Evolutionary conservation across 2,329 filamentous ascomycete species (phyloP), one percentile per base, ranked within the genome.

Genomic region (Fusarium virguliforme): DNA sequence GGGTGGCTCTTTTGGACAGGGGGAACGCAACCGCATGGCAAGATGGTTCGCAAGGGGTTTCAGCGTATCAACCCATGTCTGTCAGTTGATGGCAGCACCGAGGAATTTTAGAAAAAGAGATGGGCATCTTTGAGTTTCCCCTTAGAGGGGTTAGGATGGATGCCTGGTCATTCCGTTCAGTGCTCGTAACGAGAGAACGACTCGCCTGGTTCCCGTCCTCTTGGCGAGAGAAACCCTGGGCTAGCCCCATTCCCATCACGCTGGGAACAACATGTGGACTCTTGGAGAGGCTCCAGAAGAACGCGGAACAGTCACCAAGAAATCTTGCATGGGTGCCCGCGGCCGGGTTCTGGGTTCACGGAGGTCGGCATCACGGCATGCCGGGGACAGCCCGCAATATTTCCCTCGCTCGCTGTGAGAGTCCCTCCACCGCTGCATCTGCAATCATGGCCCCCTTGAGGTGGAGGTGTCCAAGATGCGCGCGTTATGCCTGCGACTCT

Each of bases 321-420:
- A 48, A 48, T 48, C 43, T 48, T 48, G 43, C 43, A 48, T 48
- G 51, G 53, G 37, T 51, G 18, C 18, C 18, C 18, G 18, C 18
- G 18, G 18, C 58, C 28, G 28, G 41, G 41, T 28, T 46, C 41
- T 46, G 13, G 41, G 22, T 30, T 38, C 65, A 51, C 66, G 59
- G 66, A 68, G 63, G 68, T 69, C 65, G 68, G 68, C 48, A 51
- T 63, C 50, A 53, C 62, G 60, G 57, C 60, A 69, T 63, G 41
- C 67, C 60, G 61, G 48, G 62, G 56, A 22, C 32, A 59, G 9
- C 56, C 56, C 41, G 56, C 56, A 51, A 60, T 18, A 18, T 18
- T 60, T 53, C 38, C 56, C 41, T 50, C 40, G 56, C 18, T 46
- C 24, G 41, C 28, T 24, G n/a, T 18, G 18, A 18, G 18, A 18